Conservation (phyloP, 192 early-diverging fungal species). For the Coemansia sp. region DNA sequence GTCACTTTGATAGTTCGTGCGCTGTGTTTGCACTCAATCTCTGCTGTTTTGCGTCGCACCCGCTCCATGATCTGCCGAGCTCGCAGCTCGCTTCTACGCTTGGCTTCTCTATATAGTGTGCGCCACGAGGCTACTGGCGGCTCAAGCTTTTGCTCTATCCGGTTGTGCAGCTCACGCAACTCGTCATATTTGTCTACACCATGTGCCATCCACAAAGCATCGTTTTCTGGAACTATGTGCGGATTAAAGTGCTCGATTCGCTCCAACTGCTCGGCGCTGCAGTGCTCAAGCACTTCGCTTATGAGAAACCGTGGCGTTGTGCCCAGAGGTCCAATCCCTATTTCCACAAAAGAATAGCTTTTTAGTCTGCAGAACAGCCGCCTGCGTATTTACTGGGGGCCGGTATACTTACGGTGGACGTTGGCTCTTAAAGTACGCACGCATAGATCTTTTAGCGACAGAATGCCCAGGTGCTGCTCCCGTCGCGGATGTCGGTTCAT, state of each 20-base stretch:
- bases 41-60: conserved; percentile 29
- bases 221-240: conserved; percentile 41
- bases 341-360: not conserved
- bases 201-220: conserved; percentile 34
- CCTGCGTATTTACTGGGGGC: not conserved
- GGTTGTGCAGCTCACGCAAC: conserved; percentile 11
- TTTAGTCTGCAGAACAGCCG: not conserved
- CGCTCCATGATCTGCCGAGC: conserved; percentile 36
- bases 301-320: conserved; percentile 36
- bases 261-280: conserved; percentile 45
- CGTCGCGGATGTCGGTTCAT: conserved; percentile 12
- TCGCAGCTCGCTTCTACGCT: conserved; percentile 27
- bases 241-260: conserved; percentile 42
- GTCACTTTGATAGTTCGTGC: conserved; percentile 29
- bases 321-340: conserved; percentile 32
- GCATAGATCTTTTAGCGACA: conserved; percentile 41
- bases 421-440: conserved; percentile 32
- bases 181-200: conserved; percentile 20
- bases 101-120: conserved; percentile 27
- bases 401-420: conserved; percentile 21
- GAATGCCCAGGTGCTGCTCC: conserved; percentile 4
- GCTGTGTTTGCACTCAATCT: conserved; percentile 25
- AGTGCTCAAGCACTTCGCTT: conserved; percentile 25
- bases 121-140: conserved; percentile 30
- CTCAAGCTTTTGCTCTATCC: conserved; percentile 9